phyloP scores from a whole-genome alignment of 345 rosid species.

The Zanthoxylum bungeanum region DNA sequence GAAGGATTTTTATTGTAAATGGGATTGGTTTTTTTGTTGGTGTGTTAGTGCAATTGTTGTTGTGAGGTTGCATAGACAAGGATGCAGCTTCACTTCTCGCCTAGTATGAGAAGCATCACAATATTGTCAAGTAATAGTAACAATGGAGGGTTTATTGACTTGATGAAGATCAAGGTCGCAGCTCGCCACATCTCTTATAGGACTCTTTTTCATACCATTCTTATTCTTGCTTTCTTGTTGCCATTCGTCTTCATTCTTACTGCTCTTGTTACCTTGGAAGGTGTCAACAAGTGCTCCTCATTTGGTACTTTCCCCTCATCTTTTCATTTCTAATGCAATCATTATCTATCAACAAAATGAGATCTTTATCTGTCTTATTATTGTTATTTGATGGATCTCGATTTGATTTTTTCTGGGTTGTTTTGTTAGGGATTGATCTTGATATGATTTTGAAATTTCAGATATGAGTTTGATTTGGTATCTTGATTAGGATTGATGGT shows the following conservation, averaged over 20 bases:
- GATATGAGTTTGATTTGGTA: slow-evolving; percentile 4
- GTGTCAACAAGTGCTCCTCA: slow-evolving; percentile 99
- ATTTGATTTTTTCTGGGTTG: not conserved
- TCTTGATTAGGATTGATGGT: slow-evolving; percentile 8
- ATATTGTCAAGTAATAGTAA: slow-evolving; percentile 62
- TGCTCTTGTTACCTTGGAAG: slow-evolving; percentile 99
- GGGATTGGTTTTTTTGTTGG: slow-evolving; percentile 1
- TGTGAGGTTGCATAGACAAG: slow-evolving; percentile 75
- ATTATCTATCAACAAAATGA: no score
- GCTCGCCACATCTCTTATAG: slow-evolving; percentile 98
- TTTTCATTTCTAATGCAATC: not conserved
- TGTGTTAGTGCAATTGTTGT: slow-evolving; percentile 17
- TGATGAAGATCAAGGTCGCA: slow-evolving; percentile 99
- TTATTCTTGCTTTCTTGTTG: slow-evolving; percentile 94
- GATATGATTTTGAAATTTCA: not conserved
- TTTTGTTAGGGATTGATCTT: not conserved
- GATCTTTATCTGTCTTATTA: not conserved
- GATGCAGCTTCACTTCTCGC: slow-evolving; percentile 99
- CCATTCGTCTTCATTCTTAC: slow-evolving; percentile 99
- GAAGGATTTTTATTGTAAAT: slow-evolving; percentile 19
- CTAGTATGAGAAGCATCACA: slow-evolving; percentile 99
- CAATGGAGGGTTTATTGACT: slow-evolving; percentile 94
- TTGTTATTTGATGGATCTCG: slow-evolving; percentile 22
- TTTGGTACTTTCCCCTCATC: slow-evolving; percentile 46
- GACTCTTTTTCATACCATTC: slow-evolving; percentile 92